These are phyloP conservation scores for Cystofilobasidium bisporidii DNA, from an alignment of 768 basidiomycete genomes.

Conservation along the genomic window DNA sequence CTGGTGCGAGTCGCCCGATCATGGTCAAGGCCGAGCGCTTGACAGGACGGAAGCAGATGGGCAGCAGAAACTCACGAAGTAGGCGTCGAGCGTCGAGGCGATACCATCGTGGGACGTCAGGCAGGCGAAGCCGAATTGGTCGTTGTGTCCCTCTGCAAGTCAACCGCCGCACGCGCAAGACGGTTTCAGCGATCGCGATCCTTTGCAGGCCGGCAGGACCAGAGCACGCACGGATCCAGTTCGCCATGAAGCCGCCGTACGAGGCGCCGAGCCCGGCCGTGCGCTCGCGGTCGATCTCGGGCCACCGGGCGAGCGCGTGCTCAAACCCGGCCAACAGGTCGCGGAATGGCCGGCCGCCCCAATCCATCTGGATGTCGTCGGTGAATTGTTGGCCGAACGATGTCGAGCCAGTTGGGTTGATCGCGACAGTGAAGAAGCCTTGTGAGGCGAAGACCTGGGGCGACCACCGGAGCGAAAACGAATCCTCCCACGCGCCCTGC, in stretches of 20 bases:
- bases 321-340: slow-evolving; percentile 39
- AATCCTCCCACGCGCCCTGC: slow-evolving; percentile 70
- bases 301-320: slow-evolving; percentile 3
- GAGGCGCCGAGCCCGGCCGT: slow-evolving; percentile 49
- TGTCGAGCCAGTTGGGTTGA: slow-evolving; percentile 92
- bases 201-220: slow-evolving; percentile 69
- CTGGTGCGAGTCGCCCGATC: no score
- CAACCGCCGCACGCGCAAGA: slow-evolving; percentile 53
- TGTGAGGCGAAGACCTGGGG: slow-evolving; percentile 76
- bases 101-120: slow-evolving; percentile 73
- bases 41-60: no score
- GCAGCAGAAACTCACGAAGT: slow-evolving; percentile 60
- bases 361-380: slow-evolving; percentile 38
- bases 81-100: slow-evolving; percentile 46
- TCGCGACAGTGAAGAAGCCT: slow-evolving; percentile 75
- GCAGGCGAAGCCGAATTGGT: slow-evolving; percentile 10
- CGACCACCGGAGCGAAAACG: slow-evolving; percentile 66
- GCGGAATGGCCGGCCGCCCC: slow-evolving; percentile 40
- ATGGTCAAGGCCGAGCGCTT: no score
- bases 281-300: slow-evolving; percentile 40
- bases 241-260: slow-evolving; percentile 43
- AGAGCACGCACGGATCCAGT: slow-evolving; percentile 58
- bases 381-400: slow-evolving; percentile 66
- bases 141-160: slow-evolving; percentile 42
- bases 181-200: no score